phyloP scores from a whole-genome alignment of 495 filamentous ascomycete genomes.

The Penicillium ucsense region DNA sequence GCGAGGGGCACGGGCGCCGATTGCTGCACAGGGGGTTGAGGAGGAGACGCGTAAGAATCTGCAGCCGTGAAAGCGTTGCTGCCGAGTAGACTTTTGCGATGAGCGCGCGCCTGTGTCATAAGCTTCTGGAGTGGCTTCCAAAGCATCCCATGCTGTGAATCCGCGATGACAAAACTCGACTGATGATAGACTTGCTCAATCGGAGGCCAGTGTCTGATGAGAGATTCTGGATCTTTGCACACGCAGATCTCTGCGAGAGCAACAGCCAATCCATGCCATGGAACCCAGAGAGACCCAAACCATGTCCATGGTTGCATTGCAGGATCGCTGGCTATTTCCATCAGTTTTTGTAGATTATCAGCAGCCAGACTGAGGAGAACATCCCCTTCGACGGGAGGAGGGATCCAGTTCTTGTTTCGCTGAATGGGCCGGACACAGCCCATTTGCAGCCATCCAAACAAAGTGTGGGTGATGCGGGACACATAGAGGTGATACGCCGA shows the following conservation, averaged over 20 bases:
- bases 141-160: slow-evolving; percentile 48
- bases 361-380: slow-evolving; percentile 21
- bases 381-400: slow-evolving; percentile 17
- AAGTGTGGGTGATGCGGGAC: slow-evolving; percentile 10
- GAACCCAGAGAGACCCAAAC: slow-evolving; percentile 32
- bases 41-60: no score
- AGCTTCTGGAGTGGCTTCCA: slow-evolving; percentile 66
- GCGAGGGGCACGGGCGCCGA: not conserved
- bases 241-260: slow-evolving; percentile 63
- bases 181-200: slow-evolving; percentile 50
- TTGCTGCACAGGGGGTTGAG: no score
- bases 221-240: slow-evolving; percentile 48
- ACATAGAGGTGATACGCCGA: slow-evolving; percentile 22
- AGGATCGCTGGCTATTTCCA: slow-evolving; percentile 15
- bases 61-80: not conserved
- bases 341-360: slow-evolving; percentile 17
- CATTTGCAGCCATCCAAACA: slow-evolving; percentile 24
- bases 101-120: slow-evolving; percentile 33
- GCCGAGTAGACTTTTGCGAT: slow-evolving; percentile 13
- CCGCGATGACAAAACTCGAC: slow-evolving; percentile 39
- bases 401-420: slow-evolving; percentile 15
- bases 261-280: slow-evolving; percentile 39
- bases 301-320: slow-evolving; percentile 25
- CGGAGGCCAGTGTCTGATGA: slow-evolving; percentile 64
- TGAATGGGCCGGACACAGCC: slow-evolving; percentile 23